Conservation (phyloP, 1,284 basidiomycete species). For the Ustilago curta region DNA sequence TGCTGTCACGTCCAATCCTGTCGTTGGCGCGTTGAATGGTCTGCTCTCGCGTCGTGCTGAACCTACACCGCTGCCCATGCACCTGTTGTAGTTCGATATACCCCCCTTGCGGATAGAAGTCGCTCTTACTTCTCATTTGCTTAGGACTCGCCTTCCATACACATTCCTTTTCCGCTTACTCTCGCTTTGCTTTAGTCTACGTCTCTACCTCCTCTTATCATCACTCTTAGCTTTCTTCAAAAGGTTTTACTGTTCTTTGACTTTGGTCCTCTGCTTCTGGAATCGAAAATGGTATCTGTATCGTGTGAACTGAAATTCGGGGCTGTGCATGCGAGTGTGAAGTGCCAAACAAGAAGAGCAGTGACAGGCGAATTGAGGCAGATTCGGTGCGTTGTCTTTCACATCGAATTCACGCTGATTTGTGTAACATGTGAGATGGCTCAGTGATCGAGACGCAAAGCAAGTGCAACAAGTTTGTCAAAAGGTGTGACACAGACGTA, state of each 20-base stretch:
- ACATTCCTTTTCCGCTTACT: neutral
- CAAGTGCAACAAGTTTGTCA: too few species aligned
- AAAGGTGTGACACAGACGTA: too few species aligned
- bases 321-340: neutral
- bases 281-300: neutral
- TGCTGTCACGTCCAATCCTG: neutral
- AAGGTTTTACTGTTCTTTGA: neutral
- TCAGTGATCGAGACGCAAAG: too few species aligned
- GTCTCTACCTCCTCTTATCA: neutral
- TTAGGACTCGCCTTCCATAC: neutral
- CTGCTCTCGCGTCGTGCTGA: slow-evolving; percentile 3
- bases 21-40: neutral
- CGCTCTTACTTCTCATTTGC: neutral
- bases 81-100: slow-evolving; percentile 2
- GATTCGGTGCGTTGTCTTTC: too few species aligned
- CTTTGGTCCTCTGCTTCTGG: neutral
- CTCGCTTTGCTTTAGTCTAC: neutral
- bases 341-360: too few species aligned
- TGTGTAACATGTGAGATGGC: too few species aligned
- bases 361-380: too few species aligned
- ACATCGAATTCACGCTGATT: too few species aligned
- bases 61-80: neutral
- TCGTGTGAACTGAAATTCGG: neutral
- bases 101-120: neutral
- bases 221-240: neutral